Base-by-base conservation (phyloP, 1,284 basidiomycete genomes). In the Pterula multifida region DNA sequence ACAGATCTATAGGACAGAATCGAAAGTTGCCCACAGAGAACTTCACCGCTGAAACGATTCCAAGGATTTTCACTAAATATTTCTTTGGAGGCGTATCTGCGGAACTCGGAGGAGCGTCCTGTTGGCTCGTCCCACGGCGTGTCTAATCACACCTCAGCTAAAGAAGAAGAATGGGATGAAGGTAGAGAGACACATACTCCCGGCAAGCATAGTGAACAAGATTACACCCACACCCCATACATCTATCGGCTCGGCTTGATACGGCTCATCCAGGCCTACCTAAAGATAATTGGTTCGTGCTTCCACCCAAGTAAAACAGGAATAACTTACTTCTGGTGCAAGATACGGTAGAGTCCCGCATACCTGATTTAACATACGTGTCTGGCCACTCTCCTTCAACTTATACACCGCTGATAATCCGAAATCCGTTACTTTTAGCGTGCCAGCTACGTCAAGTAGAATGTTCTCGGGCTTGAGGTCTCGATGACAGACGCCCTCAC, bases 81-180 rank as follows among this genome's bases (percentile, higher is more conserved):
- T 49, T 85, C 70, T 1, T 92, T 92, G 0, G 74, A 74, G 1
- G 86, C 61, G 64, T 89, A 98, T 3, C 80, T 77, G 23, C 67
- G 63, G 63, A 80, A 98, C 65, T 98, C 95, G 1, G 79, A 76
- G 54, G 87, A 90, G 19, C 74, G 71, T 0, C 66, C 61, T 0
- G 92, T 92, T 2, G 95, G 93, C 61, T 96, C 89, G 61, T 98
- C 95, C 95, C 95, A 98, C 1, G 95, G 96, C 0, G 95, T 98
- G 62, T 96, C 92, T 96, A 52, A n/a, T n/a, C n/a, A n/a, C n/a
- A n/a, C n/a, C n/a, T n/a, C n/a, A 26, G 15, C 52, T 9, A 36
- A 36, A 45, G 51, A 9, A 45, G 25, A 26, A n/a, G 45, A 19
- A n/a, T 21, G 15, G 12, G 15, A 11, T 47, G 11, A n/a, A n/a